Conservation (phyloP, 768 basidiomycete species). For the Mycena amicta region DNA sequence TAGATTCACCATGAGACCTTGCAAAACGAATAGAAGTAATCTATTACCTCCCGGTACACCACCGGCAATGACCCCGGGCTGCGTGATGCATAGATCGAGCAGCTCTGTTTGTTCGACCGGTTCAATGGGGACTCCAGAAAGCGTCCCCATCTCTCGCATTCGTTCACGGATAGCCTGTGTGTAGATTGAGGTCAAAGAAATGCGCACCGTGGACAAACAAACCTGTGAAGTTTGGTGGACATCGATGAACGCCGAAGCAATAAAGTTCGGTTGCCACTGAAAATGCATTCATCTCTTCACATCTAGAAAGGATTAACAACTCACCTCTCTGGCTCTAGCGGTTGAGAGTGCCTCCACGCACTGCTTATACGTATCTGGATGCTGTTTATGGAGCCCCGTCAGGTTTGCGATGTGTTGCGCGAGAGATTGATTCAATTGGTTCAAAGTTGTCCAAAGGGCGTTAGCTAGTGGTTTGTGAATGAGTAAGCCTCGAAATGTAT, state of each 20-base stretch:
- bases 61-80: conserved; percentile 88
- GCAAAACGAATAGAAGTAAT: background rate
- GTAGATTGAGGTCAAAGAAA: conserved; percentile 1
- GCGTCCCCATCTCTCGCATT: conserved; percentile 84
- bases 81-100: conserved; percentile 72
- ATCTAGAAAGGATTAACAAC: conserved; percentile 5
- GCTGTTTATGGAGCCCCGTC: conserved; percentile 47
- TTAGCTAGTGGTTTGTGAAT: conserved; percentile 42
- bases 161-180: conserved; percentile 69
- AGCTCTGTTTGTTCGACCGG: conserved; percentile 84
- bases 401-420: conserved; percentile 55
- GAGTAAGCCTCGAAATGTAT: no score
- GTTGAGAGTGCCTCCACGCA: conserved; percentile 66
- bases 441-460: conserved; percentile 65
- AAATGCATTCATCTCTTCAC: background rate
- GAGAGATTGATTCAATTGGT: conserved; percentile 62
- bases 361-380: conserved; percentile 53
- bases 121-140: conserved; percentile 84
- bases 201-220: conserved; percentile 12
- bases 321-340: conserved; percentile 59
- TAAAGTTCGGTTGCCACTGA: conserved; percentile 38
- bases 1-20: conserved; percentile 31
- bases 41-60: conserved; percentile 93
- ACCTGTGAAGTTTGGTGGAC: conserved; percentile 65
- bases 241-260: conserved; percentile 60